Evolutionary conservation across 208 protist genomes (phyloP).

Genomic region (Trypanosoma rangeli): DNA sequence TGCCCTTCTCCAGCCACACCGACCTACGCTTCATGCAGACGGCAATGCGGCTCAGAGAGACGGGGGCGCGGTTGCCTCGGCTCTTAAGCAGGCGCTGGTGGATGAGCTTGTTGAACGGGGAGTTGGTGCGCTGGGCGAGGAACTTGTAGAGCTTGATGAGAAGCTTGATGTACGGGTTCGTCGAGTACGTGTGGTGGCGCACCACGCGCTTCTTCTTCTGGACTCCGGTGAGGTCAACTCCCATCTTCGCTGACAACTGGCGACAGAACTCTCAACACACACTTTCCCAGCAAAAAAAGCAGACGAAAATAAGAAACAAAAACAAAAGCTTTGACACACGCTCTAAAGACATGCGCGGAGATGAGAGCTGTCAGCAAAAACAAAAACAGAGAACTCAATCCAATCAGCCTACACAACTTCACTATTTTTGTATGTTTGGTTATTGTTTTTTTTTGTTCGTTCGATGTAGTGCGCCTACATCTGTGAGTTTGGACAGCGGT

Average conservation of each 20-base stretch:
- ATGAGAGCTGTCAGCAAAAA: not conserved
- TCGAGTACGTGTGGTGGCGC: conserved; percentile 93
- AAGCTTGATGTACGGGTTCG: conserved; percentile 98
- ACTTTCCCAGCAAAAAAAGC: conserved; percentile 2
- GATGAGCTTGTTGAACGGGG: conserved; percentile 98
- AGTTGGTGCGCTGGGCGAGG: conserved; percentile 97
- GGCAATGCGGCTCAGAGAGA: conserved; percentile 96
- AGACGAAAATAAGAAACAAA: conserved; percentile 21
- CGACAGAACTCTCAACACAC: conserved; percentile 21
- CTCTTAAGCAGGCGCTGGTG: conserved; percentile 96
- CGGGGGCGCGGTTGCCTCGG: conserved; percentile 95
- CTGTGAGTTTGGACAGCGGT: too few species aligned
- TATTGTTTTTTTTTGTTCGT: not conserved
- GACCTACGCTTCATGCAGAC: conserved; percentile 93
- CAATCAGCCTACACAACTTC: not conserved
- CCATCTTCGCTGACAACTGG: conserved; percentile 50
- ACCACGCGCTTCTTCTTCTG: conserved; percentile 90
- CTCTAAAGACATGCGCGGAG: not conserved
- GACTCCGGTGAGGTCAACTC: conserved; percentile 89
- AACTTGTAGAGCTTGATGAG: conserved; percentile 99
- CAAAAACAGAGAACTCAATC: not conserved
- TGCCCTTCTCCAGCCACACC: conserved; percentile 71
- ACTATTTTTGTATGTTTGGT: not conserved
- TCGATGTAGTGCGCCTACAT: too few species aligned
- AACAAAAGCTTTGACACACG: conserved; percentile 12